Evolutionary conservation across 2,329 filamentous ascomycete species (phyloP).

Genomic region (Rosellinia necatrix): DNA sequence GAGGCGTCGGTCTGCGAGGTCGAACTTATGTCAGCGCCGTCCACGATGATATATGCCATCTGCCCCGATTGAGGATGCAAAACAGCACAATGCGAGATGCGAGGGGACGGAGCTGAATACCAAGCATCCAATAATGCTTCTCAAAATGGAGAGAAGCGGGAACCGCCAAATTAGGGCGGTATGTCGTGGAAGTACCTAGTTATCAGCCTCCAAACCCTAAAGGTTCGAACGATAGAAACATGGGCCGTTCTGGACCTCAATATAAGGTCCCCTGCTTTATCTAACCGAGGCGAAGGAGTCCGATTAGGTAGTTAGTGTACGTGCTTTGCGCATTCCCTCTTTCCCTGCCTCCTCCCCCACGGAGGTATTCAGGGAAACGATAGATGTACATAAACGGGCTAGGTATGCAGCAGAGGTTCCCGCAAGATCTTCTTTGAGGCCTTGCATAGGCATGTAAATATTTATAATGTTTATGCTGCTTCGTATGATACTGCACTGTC

Average conservation of each 20-base stretch:
- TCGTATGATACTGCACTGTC: too few relatives aligned
- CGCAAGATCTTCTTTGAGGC: too few relatives aligned
- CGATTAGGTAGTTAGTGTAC: too few relatives aligned
- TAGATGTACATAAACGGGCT: not conserved
- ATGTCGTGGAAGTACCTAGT: not conserved
- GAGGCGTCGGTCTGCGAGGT: not conserved
- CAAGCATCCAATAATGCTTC: conserved; percentile 4
- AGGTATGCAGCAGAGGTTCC: not conserved
- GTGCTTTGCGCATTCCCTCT: conserved; percentile 5
- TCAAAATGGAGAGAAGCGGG: not conserved
- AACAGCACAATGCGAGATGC: not conserved
- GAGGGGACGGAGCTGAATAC: conserved; percentile 3
- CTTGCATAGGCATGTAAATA: too few relatives aligned
- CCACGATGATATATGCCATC: not conserved
- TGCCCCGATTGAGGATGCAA: not conserved
- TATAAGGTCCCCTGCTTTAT: conserved; percentile 3
- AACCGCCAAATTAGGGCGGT: not conserved
- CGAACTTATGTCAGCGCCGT: not conserved
- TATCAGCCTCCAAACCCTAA: conserved; percentile 7
- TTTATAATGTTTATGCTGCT: too few relatives aligned
- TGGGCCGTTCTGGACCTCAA: conserved; percentile 17
- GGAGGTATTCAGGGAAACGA: not conserved
- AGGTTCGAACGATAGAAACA: not conserved
- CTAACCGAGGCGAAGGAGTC: conserved; percentile 12
- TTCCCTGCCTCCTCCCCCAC: not conserved